phyloP scores from a whole-genome alignment of 192 early-diverging fungal genomes.

The Chytriomyces sp. region DNA sequence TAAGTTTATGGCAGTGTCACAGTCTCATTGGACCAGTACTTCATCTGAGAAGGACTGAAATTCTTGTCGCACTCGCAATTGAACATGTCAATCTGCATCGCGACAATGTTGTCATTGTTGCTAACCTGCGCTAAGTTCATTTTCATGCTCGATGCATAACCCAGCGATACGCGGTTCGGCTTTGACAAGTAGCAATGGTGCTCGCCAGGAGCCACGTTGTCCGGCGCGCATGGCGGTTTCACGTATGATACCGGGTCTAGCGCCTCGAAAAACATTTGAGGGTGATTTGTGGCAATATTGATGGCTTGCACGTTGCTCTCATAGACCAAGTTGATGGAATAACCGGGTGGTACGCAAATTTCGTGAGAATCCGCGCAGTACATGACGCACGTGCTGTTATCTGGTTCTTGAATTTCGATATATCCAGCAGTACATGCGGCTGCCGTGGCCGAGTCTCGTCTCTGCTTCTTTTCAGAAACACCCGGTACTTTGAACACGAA shows the following conservation, averaged over 20 bases:
- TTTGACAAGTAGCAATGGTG: not conserved
- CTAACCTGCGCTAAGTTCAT: not conserved
- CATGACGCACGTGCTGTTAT: not conserved
- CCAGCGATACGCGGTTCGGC: not conserved
- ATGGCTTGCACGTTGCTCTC: constrained; percentile 12
- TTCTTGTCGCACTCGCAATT: not conserved
- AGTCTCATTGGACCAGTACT: too few species aligned
- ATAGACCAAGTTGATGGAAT: not conserved
- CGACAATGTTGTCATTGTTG: not conserved
- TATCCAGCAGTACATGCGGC: not conserved
- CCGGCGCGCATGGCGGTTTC: not conserved
- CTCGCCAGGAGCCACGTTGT: not conserved
- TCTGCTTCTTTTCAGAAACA: not conserved
- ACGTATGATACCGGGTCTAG: not conserved
- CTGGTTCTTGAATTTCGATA: not conserved
- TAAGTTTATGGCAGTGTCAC: too few species aligned
- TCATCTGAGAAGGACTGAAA: constrained; percentile 6
- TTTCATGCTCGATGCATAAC: not conserved
- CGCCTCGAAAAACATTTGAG: not conserved
- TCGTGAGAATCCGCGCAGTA: not conserved
- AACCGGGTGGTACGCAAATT: not conserved
- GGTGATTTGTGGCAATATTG: not conserved
- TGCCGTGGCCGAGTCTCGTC: not conserved
- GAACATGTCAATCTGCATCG: constrained; percentile 4
- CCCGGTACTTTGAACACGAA: not conserved